A percentile compares a stretch with the other conserved stretches of the same genome.
Evolutionary conservation across 192 early-diverging fungal species (phyloP).

Genomic region (Tieghemiomyces parasiticus): DNA sequence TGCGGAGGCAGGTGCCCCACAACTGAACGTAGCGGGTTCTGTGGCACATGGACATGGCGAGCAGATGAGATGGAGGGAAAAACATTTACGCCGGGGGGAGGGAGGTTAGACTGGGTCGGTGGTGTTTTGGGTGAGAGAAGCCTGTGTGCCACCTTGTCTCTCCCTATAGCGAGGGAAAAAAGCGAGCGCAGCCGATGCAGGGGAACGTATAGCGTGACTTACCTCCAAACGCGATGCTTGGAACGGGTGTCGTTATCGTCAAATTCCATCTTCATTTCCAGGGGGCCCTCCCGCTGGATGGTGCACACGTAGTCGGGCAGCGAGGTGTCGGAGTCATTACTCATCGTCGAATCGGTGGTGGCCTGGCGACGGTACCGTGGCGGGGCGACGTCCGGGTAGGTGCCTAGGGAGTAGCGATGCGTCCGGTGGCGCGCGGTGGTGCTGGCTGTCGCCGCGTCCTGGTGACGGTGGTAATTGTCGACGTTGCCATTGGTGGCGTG

Average conservation of each 20-base stretch:
- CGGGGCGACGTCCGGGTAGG: background rate
- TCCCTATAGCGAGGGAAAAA: background rate
- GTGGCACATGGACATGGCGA: background rate
- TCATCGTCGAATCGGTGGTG: background rate
- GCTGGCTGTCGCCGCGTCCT: too few relatives aligned
- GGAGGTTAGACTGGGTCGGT: too few relatives aligned
- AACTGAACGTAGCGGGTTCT: slow-evolving; percentile 5
- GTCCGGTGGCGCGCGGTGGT: too few relatives aligned
- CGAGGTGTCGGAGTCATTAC: background rate
- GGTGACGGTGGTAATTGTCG: too few relatives aligned
- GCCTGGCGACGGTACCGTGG: background rate
- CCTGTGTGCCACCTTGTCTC: background rate
- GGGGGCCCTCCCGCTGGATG: background rate
- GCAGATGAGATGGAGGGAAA: background rate
- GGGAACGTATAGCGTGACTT: background rate
- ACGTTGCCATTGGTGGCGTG: too few relatives aligned
- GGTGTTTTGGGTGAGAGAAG: too few relatives aligned
- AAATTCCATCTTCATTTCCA: slow-evolving; percentile 8
- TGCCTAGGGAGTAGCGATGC: background rate
- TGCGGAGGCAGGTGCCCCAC: slow-evolving; percentile 10
- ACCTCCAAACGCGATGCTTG: slow-evolving; percentile 8
- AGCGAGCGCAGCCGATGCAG: too few relatives aligned
- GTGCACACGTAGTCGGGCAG: slow-evolving; percentile 8
- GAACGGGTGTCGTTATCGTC: slow-evolving; percentile 2
- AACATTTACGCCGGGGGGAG: too few relatives aligned